Conservation (phyloP, 495 filamentous ascomycete genomes). For the Penicillium taxi region DNA sequence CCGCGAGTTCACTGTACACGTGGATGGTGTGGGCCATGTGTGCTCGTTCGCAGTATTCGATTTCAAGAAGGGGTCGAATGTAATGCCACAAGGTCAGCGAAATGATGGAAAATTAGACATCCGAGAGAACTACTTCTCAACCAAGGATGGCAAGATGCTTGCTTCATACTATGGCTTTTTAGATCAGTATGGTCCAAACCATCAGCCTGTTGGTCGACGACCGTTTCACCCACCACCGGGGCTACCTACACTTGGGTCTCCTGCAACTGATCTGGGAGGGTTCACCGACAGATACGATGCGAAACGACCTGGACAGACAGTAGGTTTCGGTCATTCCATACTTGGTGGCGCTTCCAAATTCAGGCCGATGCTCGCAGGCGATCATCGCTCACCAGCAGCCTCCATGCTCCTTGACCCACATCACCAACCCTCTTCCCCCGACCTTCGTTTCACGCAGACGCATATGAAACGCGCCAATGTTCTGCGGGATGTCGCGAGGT, state of each 20-base stretch:
- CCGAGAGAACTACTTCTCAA: constrained; percentile 85
- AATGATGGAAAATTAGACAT: constrained; percentile 45
- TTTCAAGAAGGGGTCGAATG: constrained; percentile 75
- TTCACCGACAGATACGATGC: constrained; percentile 43
- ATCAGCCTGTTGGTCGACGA: constrained; percentile 42
- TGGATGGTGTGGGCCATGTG: constrained; percentile 91
- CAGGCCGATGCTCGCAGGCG: constrained; percentile 20
- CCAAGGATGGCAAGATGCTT: constrained; percentile 95
- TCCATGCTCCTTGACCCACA: constrained; percentile 80
- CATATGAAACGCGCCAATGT: no score
- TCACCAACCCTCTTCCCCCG: constrained; percentile 63
- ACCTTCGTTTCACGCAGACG: constrained; percentile 53
- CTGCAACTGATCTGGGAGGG: constrained; percentile 41
- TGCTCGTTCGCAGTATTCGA: constrained; percentile 98
- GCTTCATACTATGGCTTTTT: constrained; percentile 90
- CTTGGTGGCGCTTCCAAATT: constrained; percentile 21
- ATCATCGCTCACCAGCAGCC: constrained; percentile 34
- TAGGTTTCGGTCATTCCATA: constrained; percentile 23
- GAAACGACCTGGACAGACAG: constrained; percentile 22
- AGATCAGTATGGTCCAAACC: constrained; percentile 73
- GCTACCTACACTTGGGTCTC: constrained; percentile 64
- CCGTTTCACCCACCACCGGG: constrained; percentile 70
- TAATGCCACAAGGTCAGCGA: constrained; percentile 34
- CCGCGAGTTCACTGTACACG: constrained; percentile 91
- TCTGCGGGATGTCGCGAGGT: constrained; percentile 31